Conservation (phyloP, 306 rosid genomes). For the Hippophae gyantsensis region DNA sequence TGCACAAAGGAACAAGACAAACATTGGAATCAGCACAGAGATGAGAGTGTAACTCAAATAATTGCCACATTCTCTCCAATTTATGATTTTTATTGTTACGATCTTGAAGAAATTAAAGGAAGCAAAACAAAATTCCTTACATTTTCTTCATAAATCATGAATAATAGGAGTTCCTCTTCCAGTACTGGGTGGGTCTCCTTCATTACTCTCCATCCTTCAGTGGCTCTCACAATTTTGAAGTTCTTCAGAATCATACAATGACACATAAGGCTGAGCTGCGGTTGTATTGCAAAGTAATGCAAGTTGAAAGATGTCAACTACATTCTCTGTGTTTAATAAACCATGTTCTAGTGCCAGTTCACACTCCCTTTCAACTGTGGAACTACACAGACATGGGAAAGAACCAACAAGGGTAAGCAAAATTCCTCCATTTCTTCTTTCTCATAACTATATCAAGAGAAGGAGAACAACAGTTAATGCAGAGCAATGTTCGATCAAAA, state of each 20-base stretch:
- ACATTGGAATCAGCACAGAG: conserved; percentile 51
- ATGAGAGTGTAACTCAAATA: conserved; percentile 74
- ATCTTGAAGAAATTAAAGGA: not conserved
- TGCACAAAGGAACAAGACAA: conserved; percentile 82
- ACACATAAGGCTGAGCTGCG: conserved; percentile 58
- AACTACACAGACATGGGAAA: conserved; percentile 63
- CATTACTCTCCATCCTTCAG: conserved; percentile 77
- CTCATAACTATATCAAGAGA: conserved; percentile 39
- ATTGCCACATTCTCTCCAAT: conserved; percentile 75
- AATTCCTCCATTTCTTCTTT: conserved; percentile 63
- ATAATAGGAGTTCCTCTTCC: conserved; percentile 47
- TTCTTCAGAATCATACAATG: conserved; percentile 52
- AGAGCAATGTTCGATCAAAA: not conserved
- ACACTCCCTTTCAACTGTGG: conserved; percentile 72
- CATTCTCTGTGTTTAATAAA: conserved; percentile 45
- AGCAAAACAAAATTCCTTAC: conserved; percentile 28
- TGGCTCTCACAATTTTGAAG: conserved; percentile 45
- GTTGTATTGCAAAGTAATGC: conserved; percentile 79
- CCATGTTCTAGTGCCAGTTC: conserved; percentile 41
- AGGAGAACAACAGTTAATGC: conserved; percentile 3
- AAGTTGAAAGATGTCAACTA: conserved; percentile 69
- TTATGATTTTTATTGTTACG: too few species aligned
- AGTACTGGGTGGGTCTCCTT: conserved; percentile 61
- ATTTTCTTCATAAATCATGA: conserved; percentile 43
- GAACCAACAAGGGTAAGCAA: conserved; percentile 48